A percentile compares a stretch with the other conserved stretches of the same genome.
These are phyloP conservation scores for Clonostachys byssicola DNA, from an alignment of 2,329 filamentous ascomycete genomes.

Conservation along the genomic window DNA sequence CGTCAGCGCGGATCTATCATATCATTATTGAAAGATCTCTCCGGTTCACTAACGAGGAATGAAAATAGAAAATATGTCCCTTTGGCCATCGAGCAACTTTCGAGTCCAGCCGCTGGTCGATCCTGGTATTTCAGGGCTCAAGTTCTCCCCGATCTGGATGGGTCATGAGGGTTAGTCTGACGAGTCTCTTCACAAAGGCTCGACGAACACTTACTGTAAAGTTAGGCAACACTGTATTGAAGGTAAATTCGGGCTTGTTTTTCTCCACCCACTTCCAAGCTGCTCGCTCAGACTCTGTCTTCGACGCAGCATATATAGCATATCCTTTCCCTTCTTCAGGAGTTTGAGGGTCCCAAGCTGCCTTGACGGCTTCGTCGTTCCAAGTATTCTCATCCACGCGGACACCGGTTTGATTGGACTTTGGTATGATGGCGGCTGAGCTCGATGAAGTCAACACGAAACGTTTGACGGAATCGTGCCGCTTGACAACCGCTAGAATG, in stretches of 20 bases:
- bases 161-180: too few species aligned
- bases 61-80: too few species aligned
- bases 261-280: conserved; percentile 27
- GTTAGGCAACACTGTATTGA: conserved; percentile 17
- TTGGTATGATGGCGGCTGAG: too few species aligned
- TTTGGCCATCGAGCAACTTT: background rate
- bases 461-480: background rate
- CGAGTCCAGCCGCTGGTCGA: background rate
- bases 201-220: conserved; percentile 2
- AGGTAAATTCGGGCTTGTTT: conserved; percentile 15
- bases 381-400: background rate
- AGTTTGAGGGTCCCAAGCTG: background rate
- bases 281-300: conserved; percentile 22
- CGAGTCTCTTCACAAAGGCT: too few species aligned
- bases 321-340: background rate
- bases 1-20: too few species aligned
- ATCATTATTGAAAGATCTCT: too few species aligned
- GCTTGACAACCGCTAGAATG: too few species aligned
- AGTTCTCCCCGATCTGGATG: too few species aligned
- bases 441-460: background rate
- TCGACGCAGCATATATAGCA: conserved; percentile 27
- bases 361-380: background rate
- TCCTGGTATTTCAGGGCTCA: background rate
- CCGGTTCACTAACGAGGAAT: too few species aligned
- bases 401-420: too few species aligned